Evolutionary conservation across 1,284 basidiomycete species (phyloP).

Genomic region (Marasmius tenuissimus): DNA sequence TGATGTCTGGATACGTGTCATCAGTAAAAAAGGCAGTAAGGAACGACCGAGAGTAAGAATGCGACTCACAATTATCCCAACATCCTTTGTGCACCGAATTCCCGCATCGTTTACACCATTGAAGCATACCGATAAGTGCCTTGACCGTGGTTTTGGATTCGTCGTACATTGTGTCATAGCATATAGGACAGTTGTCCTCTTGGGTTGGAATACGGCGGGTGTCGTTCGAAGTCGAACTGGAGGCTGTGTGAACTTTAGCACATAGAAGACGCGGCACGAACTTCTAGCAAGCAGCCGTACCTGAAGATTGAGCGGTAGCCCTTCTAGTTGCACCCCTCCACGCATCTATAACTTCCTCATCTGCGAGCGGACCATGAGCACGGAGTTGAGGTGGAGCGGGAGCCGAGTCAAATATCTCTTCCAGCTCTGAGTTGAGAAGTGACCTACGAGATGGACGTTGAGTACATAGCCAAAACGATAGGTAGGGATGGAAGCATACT

Average conservation of each 20-base stretch:
- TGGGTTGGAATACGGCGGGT: conserved; percentile 54
- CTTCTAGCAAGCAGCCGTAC: neutral
- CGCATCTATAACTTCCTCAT: conserved; percentile 5
- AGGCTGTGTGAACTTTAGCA: conserved; percentile 11
- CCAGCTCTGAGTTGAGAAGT: conserved; percentile 62
- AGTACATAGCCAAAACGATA: neutral
- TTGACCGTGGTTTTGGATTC: neutral
- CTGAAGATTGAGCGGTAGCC: neutral
- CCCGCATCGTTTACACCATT: neutral
- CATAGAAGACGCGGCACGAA: neutral
- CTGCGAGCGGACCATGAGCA: neutral
- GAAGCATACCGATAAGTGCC: neutral
- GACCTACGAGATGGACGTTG: conserved; percentile 41
- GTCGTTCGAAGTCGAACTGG: neutral
- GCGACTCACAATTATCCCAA: neutral
- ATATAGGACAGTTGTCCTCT: conserved; percentile 74
- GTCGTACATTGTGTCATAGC: conserved; percentile 50
- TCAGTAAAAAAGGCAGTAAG: neutral
- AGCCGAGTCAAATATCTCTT: conserved; percentile 61
- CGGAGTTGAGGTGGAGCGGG: conserved; percentile 54
- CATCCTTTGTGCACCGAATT: neutral
- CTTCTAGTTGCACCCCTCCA: conserved; percentile 10
- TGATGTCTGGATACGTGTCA: neutral
- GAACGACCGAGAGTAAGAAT: neutral
- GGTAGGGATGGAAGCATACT: conserved; percentile 37